Evolutionary conservation across 1,284 basidiomycete genomes (phyloP).

Genomic region (Cronartium quercuum): DNA sequence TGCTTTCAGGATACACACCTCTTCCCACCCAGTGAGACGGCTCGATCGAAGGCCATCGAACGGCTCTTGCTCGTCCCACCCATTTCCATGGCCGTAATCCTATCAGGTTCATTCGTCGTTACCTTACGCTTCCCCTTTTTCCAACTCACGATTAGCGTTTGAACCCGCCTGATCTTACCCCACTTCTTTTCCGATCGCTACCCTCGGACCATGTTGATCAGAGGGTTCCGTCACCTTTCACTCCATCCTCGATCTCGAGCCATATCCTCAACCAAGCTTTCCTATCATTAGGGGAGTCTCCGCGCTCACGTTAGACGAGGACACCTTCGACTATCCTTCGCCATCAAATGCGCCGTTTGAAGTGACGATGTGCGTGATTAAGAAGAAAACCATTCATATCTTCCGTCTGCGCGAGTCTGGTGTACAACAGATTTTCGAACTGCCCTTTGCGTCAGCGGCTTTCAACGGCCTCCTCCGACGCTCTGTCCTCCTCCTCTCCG

Average conservation of each 20-base stretch:
- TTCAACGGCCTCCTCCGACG: slow-evolving; percentile 28
- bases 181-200: neutral
- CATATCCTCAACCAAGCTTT: neutral
- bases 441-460: slow-evolving; percentile 24
- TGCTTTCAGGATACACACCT: slow-evolving; percentile 38
- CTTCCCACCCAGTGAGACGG: slow-evolving; percentile 23
- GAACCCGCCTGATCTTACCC: neutral
- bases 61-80: slow-evolving; percentile 24
- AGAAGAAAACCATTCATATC: slow-evolving; percentile 24
- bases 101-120: slow-evolving; percentile 35
- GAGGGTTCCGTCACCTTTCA: slow-evolving; percentile 33
- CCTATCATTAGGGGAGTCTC: slow-evolving; percentile 32
- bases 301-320: slow-evolving; percentile 27
- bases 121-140: neutral
- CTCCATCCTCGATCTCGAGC: slow-evolving; percentile 18
- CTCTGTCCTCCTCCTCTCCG: slow-evolving; percentile 25
- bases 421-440: slow-evolving; percentile 20
- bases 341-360: neutral
- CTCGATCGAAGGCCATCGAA: slow-evolving; percentile 21
- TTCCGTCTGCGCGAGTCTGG: slow-evolving; percentile 9
- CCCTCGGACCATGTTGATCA: neutral
- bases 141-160: too few relatives aligned
- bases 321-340: slow-evolving; percentile 8
- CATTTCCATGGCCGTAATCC: slow-evolving; percentile 30
- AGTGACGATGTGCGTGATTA: slow-evolving; percentile 29